phyloP scores from a whole-genome alignment of 2,329 filamentous ascomycete species.

The Tolypocladium amazonense region DNA sequence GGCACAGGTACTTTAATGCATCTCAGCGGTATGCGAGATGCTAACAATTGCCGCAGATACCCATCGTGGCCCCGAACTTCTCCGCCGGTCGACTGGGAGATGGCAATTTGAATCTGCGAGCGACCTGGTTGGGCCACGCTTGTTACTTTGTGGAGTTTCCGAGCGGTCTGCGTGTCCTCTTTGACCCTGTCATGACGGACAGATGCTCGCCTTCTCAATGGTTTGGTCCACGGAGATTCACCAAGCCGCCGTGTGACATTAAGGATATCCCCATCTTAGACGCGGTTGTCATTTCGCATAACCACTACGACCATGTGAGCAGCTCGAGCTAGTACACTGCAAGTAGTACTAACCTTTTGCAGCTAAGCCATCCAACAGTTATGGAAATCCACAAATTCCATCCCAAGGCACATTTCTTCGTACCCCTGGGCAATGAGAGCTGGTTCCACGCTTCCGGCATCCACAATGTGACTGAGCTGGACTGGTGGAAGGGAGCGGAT shows the following conservation, averaged over 20 bases:
- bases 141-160: slow-evolving; percentile 83
- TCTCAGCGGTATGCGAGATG: too few species aligned
- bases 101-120: slow-evolving; percentile 15
- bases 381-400: slow-evolving; percentile 53
- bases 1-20: neutral
- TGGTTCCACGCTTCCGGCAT: slow-evolving; percentile 65
- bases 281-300: slow-evolving; percentile 66
- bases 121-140: slow-evolving; percentile 83
- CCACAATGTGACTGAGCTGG: slow-evolving; percentile 65
- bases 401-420: slow-evolving; percentile 71
- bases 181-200: slow-evolving; percentile 79
- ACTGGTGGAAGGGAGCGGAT: slow-evolving; percentile 78
- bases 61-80: neutral
- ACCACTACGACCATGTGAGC: slow-evolving; percentile 66
- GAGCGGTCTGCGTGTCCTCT: slow-evolving; percentile 66
- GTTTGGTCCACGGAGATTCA: slow-evolving; percentile 62
- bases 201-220: slow-evolving; percentile 63
- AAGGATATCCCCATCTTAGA: slow-evolving; percentile 63
- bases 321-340: slow-evolving; percentile 12
- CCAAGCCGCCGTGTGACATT: slow-evolving; percentile 59
- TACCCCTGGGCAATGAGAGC: slow-evolving; percentile 61
- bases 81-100: neutral
- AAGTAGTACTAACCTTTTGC: neutral
- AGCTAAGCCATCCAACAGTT: slow-evolving; percentile 61
- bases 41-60: neutral